Evolutionary conservation across 371 early-diverging fungal species (phyloP).

Genomic region (Chytridium lagenaria): DNA sequence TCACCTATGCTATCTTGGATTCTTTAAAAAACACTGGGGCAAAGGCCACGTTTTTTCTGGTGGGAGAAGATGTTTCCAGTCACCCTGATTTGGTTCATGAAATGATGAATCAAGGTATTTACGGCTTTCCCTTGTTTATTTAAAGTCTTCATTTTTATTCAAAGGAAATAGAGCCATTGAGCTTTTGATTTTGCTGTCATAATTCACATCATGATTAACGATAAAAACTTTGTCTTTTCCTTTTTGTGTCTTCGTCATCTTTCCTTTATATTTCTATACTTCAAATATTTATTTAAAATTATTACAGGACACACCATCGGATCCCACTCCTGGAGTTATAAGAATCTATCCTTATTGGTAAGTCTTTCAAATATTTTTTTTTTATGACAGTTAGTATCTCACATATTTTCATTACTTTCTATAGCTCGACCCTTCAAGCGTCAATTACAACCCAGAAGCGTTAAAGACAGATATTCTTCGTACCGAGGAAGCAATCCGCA

Average conservation of each 20-base stretch:
- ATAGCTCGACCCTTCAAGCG: not conserved
- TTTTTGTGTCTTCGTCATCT: no score
- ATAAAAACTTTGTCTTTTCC: no score
- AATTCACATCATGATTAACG: no score
- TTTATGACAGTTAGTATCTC: not conserved
- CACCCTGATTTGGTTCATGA: not conserved
- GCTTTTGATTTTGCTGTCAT: no score
- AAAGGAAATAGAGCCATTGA: no score
- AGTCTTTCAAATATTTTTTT: not conserved
- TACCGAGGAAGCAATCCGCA: not conserved
- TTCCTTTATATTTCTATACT: no score
- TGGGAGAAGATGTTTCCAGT: not conserved
- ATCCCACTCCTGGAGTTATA: not conserved
- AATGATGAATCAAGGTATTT: not conserved
- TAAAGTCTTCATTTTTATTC: no score
- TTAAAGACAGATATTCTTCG: not conserved
- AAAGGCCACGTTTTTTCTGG: not conserved
- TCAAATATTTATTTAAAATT: no score
- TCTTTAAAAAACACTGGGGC: not conserved
- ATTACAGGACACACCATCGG: conserved; percentile 1
- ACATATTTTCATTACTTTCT: not conserved
- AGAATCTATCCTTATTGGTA: conserved; percentile 1
- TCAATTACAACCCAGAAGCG: not conserved
- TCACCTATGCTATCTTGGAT: not conserved
- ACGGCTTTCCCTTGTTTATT: not conserved